These are phyloP conservation scores for Picocystis sp. DNA, from an alignment of 163 green algal species.

Conservation along the genomic window DNA sequence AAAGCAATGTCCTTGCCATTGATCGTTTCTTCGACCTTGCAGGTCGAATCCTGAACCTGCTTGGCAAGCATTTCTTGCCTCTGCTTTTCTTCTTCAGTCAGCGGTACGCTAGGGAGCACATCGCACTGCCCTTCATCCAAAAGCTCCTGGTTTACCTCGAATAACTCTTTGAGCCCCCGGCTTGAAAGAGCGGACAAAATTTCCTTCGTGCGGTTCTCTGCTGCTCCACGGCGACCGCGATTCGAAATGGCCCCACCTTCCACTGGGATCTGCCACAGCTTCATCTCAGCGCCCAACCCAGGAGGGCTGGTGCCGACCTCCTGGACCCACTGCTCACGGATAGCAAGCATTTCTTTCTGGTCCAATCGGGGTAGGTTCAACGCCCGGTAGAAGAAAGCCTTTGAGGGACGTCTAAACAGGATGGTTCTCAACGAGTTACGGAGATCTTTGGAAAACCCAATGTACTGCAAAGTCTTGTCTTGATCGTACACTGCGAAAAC, in stretches of 20 bases:
- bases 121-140: constrained; percentile 52
- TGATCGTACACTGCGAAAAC: constrained; percentile 65
- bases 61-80: constrained; percentile 19
- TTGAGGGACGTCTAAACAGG: constrained; percentile 32
- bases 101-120: constrained; percentile 34
- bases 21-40: constrained; percentile 12
- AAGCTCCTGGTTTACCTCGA: constrained; percentile 39
- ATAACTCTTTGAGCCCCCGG: constrained; percentile 54
- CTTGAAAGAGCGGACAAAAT: constrained; percentile 24
- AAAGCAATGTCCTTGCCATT: constrained; percentile 26
- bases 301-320: constrained; percentile 38
- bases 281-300: constrained; percentile 52
- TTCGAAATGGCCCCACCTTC: constrained; percentile 43
- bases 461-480: constrained; percentile 54
- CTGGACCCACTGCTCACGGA: constrained; percentile 52
- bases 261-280: constrained; percentile 44
- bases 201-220: constrained; percentile 29
- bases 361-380: constrained; percentile 31
- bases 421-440: constrained; percentile 45
- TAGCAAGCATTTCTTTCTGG: constrained; percentile 44
- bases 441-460: constrained; percentile 57
- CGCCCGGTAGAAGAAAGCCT: constrained; percentile 17
- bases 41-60: constrained; percentile 15
- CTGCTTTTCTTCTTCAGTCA: constrained; percentile 33
- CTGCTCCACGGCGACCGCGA: constrained; percentile 33